Evolutionary conservation across 257 asterid species (phyloP), one percentile per base, ranked within the genome.

Genomic region (Anisodus tanguticus): DNA sequence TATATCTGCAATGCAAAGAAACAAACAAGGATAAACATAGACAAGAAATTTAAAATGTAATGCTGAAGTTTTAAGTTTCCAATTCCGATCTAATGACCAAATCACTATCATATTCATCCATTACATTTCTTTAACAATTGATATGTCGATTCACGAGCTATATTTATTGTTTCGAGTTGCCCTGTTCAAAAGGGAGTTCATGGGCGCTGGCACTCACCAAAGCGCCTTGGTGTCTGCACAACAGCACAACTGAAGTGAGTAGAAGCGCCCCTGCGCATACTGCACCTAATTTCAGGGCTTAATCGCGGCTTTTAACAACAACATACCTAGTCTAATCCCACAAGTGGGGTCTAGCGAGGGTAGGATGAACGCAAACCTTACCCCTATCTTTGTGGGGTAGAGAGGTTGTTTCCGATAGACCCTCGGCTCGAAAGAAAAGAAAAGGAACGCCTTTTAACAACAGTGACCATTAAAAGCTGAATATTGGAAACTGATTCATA

Each of bases 401-500:
- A 31, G 35, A 31, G 35, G 35, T 31, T 31, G 35, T 31, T 31
- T 31, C 2, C 35, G 35, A 31, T 31, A 31, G 35, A 31, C 35
- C 35, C 35, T 31, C 35, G 35, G 35, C 35, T 31, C 35, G 35
- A 31, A 31, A 31, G 35, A 31, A 31, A 31, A 31, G 35, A 31
- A 31, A 31, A 31, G 35, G 35, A 31, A 31, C 35, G 35, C 35
- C 35, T 31, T 43, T 72, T 19, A 74, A 74, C 62, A 49, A 49
- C 60, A 49, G 82, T 58, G 67, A 26, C 8, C 37, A 66, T 10
- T 49, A 80, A 60, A n/a, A 80, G 26, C 66, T 49, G 26, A 67
- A 64, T 15, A 51, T 47, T 49, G 67, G 84, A 66, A 80, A 82
- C 53, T 62, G 79, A 66, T 82, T 72, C 60, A 74, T 74, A 74